Evolutionary conservation across 305 asterid species (phyloP).

Genomic region (Fraxinus dipetala): DNA sequence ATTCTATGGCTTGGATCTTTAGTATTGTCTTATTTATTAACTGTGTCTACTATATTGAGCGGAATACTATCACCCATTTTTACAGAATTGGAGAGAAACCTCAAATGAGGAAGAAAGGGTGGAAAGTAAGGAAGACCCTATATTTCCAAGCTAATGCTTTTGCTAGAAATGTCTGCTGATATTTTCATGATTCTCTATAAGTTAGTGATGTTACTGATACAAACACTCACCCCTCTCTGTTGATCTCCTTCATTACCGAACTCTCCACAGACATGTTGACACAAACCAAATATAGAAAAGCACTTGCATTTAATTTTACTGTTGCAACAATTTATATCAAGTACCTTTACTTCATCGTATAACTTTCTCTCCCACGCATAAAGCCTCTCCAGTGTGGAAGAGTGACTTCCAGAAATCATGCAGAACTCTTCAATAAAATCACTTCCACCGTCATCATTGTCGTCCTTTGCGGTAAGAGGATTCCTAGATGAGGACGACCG

Average conservation of each 20-base stretch:
- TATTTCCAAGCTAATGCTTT: neutral
- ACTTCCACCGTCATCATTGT: slow-evolving; percentile 81
- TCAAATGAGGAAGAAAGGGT: neutral
- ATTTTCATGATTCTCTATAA: neutral
- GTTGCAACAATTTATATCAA: neutral
- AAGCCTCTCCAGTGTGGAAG: slow-evolving; percentile 87
- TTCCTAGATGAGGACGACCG: slow-evolving; percentile 90
- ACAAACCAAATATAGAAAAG: neutral
- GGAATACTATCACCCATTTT: neutral
- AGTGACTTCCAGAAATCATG: slow-evolving; percentile 98
- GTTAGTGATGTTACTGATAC: neutral
- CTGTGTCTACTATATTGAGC: neutral
- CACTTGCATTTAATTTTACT: neutral
- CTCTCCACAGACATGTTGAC: neutral
- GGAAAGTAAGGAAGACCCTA: neutral
- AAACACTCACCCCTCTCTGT: neutral
- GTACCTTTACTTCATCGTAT: slow-evolving; percentile 96
- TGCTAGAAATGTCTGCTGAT: neutral
- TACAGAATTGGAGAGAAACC: neutral
- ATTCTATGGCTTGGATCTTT: neutral
- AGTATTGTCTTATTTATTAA: neutral
- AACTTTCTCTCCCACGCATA: slow-evolving; percentile 99
- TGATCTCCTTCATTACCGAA: neutral
- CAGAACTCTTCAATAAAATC: slow-evolving; percentile 89
- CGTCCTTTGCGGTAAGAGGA: slow-evolving; percentile 76